Evolutionary conservation across 768 basidiomycete species (phyloP), one percentile per base, ranked within the genome.

Genomic region (Mycena haematopus): DNA sequence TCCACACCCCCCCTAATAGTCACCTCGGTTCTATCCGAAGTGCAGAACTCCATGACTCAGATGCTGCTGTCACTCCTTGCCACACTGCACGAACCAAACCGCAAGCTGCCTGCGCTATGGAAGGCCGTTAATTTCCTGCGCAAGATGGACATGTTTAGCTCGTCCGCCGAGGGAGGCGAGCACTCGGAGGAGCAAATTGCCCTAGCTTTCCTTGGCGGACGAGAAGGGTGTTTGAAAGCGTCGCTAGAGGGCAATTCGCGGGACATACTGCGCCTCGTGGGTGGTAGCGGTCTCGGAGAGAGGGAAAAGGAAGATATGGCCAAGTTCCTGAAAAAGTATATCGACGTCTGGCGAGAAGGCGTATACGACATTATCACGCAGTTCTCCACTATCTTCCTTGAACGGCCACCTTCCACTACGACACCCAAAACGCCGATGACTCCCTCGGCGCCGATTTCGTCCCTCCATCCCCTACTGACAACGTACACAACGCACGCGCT

Each of bases 311-410:
- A 89, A 60, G 92, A 93, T 60, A 80, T 92, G 46, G 85, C 89
- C 36, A 79, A 89, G 36, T 95, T 89, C 76, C 79, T 96, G 65
- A 89, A 93, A 70, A 89, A 86, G 71, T 95, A 94, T 74, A 86
- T 96, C 66, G 96, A 96, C 70, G 75, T 88, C 13, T 97, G 96
- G 89, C 81, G 95, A 55, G 96, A 98, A 76, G 89, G 92, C 49
- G 91, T 94, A 22, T 92, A 96, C 77, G 95, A 98, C 74, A 86
- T 96, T 74, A 83, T 96, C 68, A 91, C 91, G 17, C 95, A 96
- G 72, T 97, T 88, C 69, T 84, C 89, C 3, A 88, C 93, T 40
- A 95, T 97, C 65, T 96, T 98, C 75, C 85, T 95, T 36, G 91
- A 93, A 64, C 86, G 84, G 55, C 76, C 80, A 24, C 77, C 79